Evolutionary conservation across 1,284 basidiomycete genomes (phyloP).

Genomic region (Leccinum olivaceoglutinosum): DNA sequence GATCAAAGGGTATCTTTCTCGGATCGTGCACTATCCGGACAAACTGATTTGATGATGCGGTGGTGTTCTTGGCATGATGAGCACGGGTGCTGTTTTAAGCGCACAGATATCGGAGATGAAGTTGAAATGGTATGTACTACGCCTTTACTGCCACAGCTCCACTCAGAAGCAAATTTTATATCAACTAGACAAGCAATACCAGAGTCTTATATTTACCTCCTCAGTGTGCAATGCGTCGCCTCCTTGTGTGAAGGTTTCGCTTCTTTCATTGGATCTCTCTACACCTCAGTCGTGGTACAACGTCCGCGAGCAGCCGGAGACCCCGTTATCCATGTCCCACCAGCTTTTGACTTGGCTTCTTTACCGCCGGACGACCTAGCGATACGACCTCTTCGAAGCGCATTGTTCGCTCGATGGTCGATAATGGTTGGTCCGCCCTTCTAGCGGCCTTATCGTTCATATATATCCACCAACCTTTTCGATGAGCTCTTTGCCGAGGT

Average conservation of each 20-base stretch:
- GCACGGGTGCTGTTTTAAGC: no score
- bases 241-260: conserved; percentile 88
- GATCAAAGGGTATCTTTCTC: not conserved
- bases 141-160: no score
- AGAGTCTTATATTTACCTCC: conserved; percentile 88
- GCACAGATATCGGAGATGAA: no score
- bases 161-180: no score
- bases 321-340: conserved; percentile 34
- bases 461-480: conserved; percentile 80
- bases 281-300: conserved; percentile 62
- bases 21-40: not conserved
- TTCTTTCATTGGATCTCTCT: conserved; percentile 63
- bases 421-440: conserved; percentile 84
- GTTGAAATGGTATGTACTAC: no score
- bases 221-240: conserved; percentile 85
- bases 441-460: conserved; percentile 83
- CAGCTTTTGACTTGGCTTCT: conserved; percentile 59
- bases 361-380: conserved; percentile 55
- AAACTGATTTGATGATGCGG: no score
- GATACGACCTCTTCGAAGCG: conserved; percentile 42
- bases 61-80: no score
- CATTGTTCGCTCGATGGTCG: conserved; percentile 73
- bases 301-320: conserved; percentile 39
- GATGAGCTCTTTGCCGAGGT: conserved; percentile 86
- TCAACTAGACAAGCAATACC: conserved; percentile 53